phyloP scores from a whole-genome alignment of 495 filamentous ascomycete genomes.

The Aspergillus campestris region DNA sequence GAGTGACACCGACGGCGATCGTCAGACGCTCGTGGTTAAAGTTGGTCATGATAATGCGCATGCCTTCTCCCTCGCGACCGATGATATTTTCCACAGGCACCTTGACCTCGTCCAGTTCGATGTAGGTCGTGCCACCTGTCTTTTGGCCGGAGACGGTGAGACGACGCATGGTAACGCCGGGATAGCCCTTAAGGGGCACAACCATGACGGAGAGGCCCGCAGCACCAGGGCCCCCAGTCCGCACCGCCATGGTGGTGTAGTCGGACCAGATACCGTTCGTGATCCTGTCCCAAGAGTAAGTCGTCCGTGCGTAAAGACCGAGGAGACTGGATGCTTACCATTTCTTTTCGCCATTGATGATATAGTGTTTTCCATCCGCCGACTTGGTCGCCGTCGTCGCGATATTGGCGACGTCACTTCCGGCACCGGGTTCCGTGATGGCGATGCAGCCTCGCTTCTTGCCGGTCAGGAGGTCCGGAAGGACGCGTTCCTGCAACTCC shows the following conservation, averaged over 20 bases:
- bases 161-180: slow-evolving; percentile 57
- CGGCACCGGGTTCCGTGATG: slow-evolving; percentile 68
- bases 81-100: slow-evolving; percentile 64
- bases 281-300: slow-evolving; percentile 37
- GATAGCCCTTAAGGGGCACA: slow-evolving; percentile 54
- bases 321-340: slow-evolving; percentile 35
- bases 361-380: slow-evolving; percentile 55
- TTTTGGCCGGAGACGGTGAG: slow-evolving; percentile 52
- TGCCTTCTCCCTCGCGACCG: slow-evolving; percentile 61
- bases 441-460: slow-evolving; percentile 63
- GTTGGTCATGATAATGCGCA: slow-evolving; percentile 74
- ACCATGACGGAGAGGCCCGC: slow-evolving; percentile 56
- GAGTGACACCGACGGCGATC: slow-evolving; percentile 54
- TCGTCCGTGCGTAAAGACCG: background rate
- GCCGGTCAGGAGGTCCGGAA: slow-evolving; percentile 60
- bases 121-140: slow-evolving; percentile 63
- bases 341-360: slow-evolving; percentile 73
- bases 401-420: slow-evolving; percentile 65
- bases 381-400: slow-evolving; percentile 56
- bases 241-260: slow-evolving; percentile 64
- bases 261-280: slow-evolving; percentile 73
- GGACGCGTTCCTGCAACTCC: slow-evolving; percentile 51
- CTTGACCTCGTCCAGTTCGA: slow-evolving; percentile 64
- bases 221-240: slow-evolving; percentile 60
- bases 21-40: slow-evolving; percentile 74